Evolutionary conservation across 169 alveolate species (phyloP).

Genomic region (Perkinsus marinus): DNA sequence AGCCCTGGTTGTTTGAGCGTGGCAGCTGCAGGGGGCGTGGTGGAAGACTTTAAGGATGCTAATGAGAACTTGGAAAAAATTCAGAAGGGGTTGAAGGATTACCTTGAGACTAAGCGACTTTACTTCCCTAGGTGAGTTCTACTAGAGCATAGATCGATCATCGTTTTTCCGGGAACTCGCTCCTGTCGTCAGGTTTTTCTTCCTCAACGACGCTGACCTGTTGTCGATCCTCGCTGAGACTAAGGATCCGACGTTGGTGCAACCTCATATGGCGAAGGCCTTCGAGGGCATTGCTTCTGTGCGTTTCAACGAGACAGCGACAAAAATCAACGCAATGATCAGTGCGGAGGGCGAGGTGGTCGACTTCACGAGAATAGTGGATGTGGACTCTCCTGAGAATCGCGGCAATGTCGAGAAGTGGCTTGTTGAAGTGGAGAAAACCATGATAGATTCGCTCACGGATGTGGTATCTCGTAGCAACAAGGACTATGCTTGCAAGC

Average conservation of each 20-base stretch:
- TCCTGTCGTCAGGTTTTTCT: constrained; percentile 93
- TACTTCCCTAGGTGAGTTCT: constrained; percentile 35
- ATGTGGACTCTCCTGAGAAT: not conserved
- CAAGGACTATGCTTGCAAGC: constrained; percentile 38
- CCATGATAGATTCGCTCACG: constrained; percentile 18
- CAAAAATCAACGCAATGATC: constrained; percentile 61
- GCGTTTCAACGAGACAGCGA: constrained; percentile 47
- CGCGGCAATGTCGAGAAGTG: constrained; percentile 21
- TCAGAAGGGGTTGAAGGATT: constrained; percentile 70
- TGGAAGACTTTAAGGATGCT: constrained; percentile 50
- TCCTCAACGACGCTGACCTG: constrained; percentile 85
- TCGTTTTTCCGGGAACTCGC: too few relatives aligned
- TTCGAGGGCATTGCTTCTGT: constrained; percentile 74
- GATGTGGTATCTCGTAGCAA: constrained; percentile 1
- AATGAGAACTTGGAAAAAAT: constrained; percentile 66
- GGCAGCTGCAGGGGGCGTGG: constrained; percentile 11
- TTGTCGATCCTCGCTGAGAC: constrained; percentile 87
- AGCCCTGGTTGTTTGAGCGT: not conserved
- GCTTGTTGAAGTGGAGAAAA: constrained; percentile 21
- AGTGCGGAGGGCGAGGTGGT: constrained; percentile 68
- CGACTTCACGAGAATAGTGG: too few relatives aligned
- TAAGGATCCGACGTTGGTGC: constrained; percentile 80
- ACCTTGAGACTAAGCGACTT: constrained; percentile 72
- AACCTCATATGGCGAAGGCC: constrained; percentile 83
- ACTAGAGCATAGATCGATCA: too few relatives aligned